Percentiles rank a stretch among this genome's conserved stretches.
phyloP scores from a whole-genome alignment of 352 stramenopile species.

The Nothophytophthora sp. region DNA sequence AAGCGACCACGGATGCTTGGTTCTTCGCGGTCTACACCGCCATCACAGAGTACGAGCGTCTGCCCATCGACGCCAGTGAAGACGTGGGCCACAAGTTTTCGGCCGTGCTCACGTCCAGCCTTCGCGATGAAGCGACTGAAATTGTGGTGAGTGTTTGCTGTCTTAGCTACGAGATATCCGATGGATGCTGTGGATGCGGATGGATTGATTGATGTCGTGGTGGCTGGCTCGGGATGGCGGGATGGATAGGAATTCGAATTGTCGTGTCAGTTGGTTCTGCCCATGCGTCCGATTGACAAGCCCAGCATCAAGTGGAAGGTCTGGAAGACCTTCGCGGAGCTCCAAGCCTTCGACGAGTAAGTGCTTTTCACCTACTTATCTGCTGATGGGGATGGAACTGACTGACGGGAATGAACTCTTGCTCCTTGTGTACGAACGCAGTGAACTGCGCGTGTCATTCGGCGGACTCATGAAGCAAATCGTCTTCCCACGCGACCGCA shows the following conservation, averaged over 20 bases:
- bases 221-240: conserved; percentile 8
- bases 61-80: conserved; percentile 40
- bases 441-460: conserved; percentile 56
- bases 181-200: conserved; percentile 3
- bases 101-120: conserved; percentile 49
- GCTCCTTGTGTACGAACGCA: conserved; percentile 15
- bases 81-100: conserved; percentile 52
- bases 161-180: too few relatives aligned
- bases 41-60: conserved; percentile 63
- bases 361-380: conserved; percentile 10
- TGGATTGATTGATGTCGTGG: conserved; percentile 8
- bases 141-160: conserved; percentile 36
- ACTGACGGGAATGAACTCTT: too few relatives aligned
- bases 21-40: conserved; percentile 78
- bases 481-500: conserved; percentile 64
- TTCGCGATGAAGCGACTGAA: conserved; percentile 63
- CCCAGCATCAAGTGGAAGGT: conserved; percentile 79
- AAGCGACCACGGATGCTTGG: conserved; percentile 76
- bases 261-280: conserved; percentile 67
- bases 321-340: conserved; percentile 69
- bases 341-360: conserved; percentile 76
- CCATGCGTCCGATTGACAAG: conserved; percentile 50
- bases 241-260: conserved; percentile 67
- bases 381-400: too few relatives aligned
- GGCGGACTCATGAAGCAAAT: conserved; percentile 58